phyloP scores from a whole-genome alignment of 2,329 filamentous ascomycete genomes.

The Parastagonospora avenae region DNA sequence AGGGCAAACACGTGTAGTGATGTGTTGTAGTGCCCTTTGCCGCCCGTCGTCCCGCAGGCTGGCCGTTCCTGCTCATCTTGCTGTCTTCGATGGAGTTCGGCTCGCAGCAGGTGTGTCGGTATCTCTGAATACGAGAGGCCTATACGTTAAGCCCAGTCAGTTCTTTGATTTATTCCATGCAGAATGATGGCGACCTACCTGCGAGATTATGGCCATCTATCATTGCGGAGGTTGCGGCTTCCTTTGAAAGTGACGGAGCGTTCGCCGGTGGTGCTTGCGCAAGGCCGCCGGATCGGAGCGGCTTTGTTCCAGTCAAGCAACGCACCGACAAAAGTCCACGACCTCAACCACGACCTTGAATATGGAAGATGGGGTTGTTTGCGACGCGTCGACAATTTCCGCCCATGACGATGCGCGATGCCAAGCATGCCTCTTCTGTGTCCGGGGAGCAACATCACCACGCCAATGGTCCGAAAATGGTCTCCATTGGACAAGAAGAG shows the following conservation, averaged over 20 bases:
- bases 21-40: conserved; percentile 59
- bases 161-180: neutral
- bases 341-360: conserved; percentile 1
- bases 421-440: conserved; percentile 11
- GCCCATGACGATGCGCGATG: conserved; percentile 10
- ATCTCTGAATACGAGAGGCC: conserved; percentile 46
- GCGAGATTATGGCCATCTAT: conserved; percentile 16
- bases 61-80: conserved; percentile 50
- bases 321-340: conserved; percentile 4
- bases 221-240: conserved; percentile 25
- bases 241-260: conserved; percentile 7
- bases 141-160: conserved; percentile 21
- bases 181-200: conserved; percentile 20
- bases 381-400: conserved; percentile 2
- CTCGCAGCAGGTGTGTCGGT: conserved; percentile 52
- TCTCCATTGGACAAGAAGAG: too few species aligned
- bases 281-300: conserved; percentile 19
- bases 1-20: conserved; percentile 63
- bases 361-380: conserved; percentile 4
- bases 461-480: too few species aligned
- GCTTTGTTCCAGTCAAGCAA: conserved; percentile 24
- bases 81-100: conserved; percentile 57
- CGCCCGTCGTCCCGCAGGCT: conserved; percentile 58
- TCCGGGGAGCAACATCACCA: too few species aligned
- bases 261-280: conserved; percentile 10